These are phyloP conservation scores for Rutidosis leptorrhynchoides DNA, from an alignment of 129 eudicot species.

Conservation along the genomic window DNA sequence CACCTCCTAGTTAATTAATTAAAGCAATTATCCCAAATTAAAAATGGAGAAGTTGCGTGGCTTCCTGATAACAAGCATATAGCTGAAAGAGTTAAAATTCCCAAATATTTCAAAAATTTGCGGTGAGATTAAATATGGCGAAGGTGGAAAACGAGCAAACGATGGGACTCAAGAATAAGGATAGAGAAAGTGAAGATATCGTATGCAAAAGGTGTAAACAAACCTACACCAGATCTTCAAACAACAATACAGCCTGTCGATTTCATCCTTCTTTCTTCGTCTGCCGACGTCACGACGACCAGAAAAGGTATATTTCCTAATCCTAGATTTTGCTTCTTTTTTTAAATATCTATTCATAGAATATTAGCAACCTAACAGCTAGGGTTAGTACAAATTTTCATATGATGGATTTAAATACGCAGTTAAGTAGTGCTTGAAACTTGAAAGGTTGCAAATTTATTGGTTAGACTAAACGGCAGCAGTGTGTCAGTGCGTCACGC, in stretches of 20 bases:
- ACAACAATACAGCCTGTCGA: constrained; percentile 63
- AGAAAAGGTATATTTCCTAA: constrained; percentile 48
- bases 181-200: background rate
- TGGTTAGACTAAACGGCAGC: background rate
- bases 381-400: background rate
- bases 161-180: constrained; percentile 14
- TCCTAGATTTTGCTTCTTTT: background rate
- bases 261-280: constrained; percentile 92
- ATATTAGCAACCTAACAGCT: background rate
- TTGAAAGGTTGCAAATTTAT: constrained; percentile 1
- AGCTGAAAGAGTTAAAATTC: background rate
- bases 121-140: constrained; percentile 11
- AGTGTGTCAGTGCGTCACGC: background rate
- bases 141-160: constrained; percentile 23
- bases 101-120: background rate
- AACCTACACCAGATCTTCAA: constrained; percentile 41
- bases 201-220: constrained; percentile 74
- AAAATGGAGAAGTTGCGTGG: too few species aligned
- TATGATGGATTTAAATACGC: background rate
- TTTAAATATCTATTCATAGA: background rate
- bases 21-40: too few species aligned
- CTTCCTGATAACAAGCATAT: too few species aligned
- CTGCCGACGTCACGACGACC: constrained; percentile 99
- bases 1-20: too few species aligned
- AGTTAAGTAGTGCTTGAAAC: background rate